Evolutionary conservation across 495 filamentous ascomycete species (phyloP).

Genomic region (Penicillium samsonianum): DNA sequence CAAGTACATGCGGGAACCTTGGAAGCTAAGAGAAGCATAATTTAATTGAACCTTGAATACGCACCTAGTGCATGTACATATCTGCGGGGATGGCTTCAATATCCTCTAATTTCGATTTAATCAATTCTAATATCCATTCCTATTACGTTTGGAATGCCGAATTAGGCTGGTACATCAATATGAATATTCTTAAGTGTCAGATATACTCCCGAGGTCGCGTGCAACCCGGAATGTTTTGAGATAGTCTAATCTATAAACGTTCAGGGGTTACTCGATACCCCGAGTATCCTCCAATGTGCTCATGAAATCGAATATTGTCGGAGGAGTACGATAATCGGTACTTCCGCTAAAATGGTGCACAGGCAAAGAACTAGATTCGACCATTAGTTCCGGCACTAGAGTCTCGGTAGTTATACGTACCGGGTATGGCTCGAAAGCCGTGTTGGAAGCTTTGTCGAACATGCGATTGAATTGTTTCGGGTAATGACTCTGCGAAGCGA

Average conservation of each 20-base stretch:
- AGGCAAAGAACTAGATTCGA: neutral
- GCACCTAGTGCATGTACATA: neutral
- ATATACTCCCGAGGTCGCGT: no score
- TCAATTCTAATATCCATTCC: neutral
- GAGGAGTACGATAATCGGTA: neutral
- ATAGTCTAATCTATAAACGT: neutral
- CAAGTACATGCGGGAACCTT: slow-evolving; percentile 16
- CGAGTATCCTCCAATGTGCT: neutral
- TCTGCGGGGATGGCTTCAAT: neutral
- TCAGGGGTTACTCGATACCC: neutral
- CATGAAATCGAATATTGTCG: neutral
- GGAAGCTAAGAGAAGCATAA: neutral
- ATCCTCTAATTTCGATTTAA: neutral
- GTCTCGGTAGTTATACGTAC: neutral
- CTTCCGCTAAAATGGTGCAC: neutral
- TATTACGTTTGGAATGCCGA: neutral
- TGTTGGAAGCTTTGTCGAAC: neutral
- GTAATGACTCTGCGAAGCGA: neutral
- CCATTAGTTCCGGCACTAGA: neutral
- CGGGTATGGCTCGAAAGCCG: neutral
- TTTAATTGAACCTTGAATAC: neutral
- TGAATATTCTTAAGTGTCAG: neutral
- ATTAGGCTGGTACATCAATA: neutral
- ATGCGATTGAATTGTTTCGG: neutral
- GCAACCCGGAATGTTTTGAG: neutral